These are phyloP conservation scores for Amylocystis lapponica DNA, from an alignment of 768 basidiomycete genomes.

Conservation along the genomic window DNA sequence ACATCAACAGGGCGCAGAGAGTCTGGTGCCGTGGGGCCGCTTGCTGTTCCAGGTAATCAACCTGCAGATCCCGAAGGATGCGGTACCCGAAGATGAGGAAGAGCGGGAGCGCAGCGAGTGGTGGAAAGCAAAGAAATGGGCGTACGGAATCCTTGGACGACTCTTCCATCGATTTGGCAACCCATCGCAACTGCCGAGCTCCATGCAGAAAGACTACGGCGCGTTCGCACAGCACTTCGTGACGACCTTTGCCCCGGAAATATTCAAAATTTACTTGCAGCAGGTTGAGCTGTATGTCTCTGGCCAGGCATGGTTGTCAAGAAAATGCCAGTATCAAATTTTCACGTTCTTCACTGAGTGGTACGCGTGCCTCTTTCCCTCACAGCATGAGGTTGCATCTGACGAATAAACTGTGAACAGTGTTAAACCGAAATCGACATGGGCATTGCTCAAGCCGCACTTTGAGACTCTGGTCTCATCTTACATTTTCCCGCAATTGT, in stretches of 20 bases:
- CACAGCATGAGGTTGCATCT: too few species aligned
- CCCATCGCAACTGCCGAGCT: constrained; percentile 76
- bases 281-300: constrained; percentile 70
- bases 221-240: constrained; percentile 76
- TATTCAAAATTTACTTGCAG: constrained; percentile 72
- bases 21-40: constrained; percentile 83
- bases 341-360: constrained; percentile 87
- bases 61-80: constrained; percentile 56
- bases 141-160: constrained; percentile 71
- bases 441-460: constrained; percentile 83
- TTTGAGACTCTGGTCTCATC: constrained; percentile 69
- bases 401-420: constrained; percentile 31
- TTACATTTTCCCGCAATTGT: constrained; percentile 84
- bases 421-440: constrained; percentile 91
- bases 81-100: constrained; percentile 66
- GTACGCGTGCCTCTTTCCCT: constrained; percentile 34
- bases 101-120: constrained; percentile 76
- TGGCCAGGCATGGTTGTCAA: constrained; percentile 71
- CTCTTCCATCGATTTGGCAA: constrained; percentile 87
- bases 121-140: constrained; percentile 96
- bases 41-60: constrained; percentile 79
- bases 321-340: constrained; percentile 79
- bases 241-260: constrained; percentile 76
- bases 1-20: constrained; percentile 71
- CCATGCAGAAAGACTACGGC: constrained; percentile 63